phyloP scores from a whole-genome alignment of 805 yeast genomes.

The Candida loeiensis region DNA sequence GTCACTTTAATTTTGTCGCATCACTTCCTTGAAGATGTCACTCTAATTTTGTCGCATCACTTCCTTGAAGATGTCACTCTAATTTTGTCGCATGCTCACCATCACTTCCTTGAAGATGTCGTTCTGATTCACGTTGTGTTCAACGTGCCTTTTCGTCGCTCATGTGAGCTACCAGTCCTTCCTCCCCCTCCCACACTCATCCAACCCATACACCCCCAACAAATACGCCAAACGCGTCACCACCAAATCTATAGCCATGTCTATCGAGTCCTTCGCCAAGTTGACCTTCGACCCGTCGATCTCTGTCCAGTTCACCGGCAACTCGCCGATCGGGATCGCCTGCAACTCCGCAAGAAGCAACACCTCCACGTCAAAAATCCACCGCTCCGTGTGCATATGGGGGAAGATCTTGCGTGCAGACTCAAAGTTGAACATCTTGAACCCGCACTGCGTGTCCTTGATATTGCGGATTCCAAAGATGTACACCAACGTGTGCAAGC shows the following conservation, averaged over 20 bases:
- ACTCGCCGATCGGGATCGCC: constrained; percentile 62
- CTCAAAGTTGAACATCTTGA: constrained; percentile 78
- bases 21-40: too few species aligned
- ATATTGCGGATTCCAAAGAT: constrained; percentile 85
- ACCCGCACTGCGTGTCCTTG: constrained; percentile 96
- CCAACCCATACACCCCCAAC: constrained; percentile 67
- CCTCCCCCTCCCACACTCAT: constrained; percentile 10
- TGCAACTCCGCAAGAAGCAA: constrained; percentile 76
- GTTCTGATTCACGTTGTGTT: too few species aligned
- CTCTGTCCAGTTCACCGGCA: constrained; percentile 95
- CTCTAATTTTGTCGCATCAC: too few species aligned
- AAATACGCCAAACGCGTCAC: constrained; percentile 86
- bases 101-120: too few species aligned
- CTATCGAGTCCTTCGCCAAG: constrained; percentile 82
- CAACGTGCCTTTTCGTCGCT: background rate
- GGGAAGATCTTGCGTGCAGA: constrained; percentile 73
- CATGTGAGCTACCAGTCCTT: background rate
- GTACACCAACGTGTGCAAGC: constrained; percentile 80
- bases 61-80: too few species aligned
- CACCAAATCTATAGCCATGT: constrained; percentile 91
- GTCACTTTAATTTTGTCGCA: too few species aligned
- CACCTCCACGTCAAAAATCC: constrained; percentile 97
- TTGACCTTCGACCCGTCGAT: constrained; percentile 94
- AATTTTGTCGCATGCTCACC: too few species aligned
- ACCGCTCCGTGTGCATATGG: constrained; percentile 90